These are phyloP conservation scores for Annulohypoxylon nitens DNA, from an alignment of 495 filamentous ascomycete species.

Conservation along the genomic window DNA sequence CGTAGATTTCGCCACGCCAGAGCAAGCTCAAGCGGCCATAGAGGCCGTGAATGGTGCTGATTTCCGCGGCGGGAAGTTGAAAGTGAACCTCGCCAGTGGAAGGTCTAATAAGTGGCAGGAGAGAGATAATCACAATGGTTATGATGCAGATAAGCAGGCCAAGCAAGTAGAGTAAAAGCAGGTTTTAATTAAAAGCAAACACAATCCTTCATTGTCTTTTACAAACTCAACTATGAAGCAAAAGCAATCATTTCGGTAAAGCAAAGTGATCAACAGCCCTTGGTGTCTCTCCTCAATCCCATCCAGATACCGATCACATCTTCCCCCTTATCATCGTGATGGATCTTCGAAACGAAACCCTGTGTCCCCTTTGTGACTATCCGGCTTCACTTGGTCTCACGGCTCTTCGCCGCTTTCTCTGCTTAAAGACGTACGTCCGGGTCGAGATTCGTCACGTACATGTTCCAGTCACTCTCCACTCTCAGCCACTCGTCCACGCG, in stretches of 20 bases:
- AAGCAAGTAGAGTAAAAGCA: neutral
- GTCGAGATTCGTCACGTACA: too few relatives aligned
- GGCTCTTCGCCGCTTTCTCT: too few relatives aligned
- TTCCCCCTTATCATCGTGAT: neutral
- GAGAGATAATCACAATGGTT: constrained; percentile 34
- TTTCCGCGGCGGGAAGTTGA: constrained; percentile 39
- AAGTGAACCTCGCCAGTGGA: constrained; percentile 42
- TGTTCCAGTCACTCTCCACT: neutral
- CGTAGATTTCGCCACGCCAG: constrained; percentile 69
- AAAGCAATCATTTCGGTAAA: neutral
- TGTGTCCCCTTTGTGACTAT: too few relatives aligned
- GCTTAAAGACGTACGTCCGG: too few relatives aligned
- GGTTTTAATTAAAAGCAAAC: neutral
- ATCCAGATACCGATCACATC: neutral
- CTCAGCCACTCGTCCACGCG: neutral
- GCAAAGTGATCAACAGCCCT: neutral
- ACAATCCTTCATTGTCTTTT: neutral
- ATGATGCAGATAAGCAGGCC: neutral
- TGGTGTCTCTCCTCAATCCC: neutral
- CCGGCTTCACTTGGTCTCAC: too few relatives aligned
- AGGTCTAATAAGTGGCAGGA: constrained; percentile 44
- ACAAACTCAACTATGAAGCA: neutral
- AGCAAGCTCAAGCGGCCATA: constrained; percentile 66
- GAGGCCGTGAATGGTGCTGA: constrained; percentile 48
- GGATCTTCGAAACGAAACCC: neutral